Base-by-base conservation (phyloP, 495 filamentous ascomycete genomes). In the Podospora tetraspora region DNA sequence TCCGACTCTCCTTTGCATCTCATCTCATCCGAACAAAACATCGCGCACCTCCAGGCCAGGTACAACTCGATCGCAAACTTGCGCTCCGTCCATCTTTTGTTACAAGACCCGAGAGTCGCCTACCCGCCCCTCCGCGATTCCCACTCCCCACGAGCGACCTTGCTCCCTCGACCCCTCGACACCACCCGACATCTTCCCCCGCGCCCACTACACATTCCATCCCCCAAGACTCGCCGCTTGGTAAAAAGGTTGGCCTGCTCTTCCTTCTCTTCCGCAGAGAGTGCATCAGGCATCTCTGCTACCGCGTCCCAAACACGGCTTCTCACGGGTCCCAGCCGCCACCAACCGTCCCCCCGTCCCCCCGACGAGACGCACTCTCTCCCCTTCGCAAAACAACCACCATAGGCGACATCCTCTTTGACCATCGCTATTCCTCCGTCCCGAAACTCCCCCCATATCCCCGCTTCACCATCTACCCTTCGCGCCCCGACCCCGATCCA, bases 391-490 rank as follows among this genome's bases (percentile, higher is more conserved):
- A 71, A 5, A 73, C 74, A n/a, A 69, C 59, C 19, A 83, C 82
- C 3, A 76, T 77, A n/a, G 76, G 78, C 34, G 76, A 72, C 24
- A 66, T 84, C 30, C 77, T 85, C 13, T 85, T 84, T 75, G 76
- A 83, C 60, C 72, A 72, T 6, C 43, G 57, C 62, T 74, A 79
- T 70, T 81, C 74, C 3, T 70, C 72, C 10, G 57, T 59, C 16
- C 34, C 24, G 23, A 76, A 71, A 52, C 76, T 76, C 7, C 67
- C 73, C 34, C 73, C 77, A 29, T 70, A 69, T 59, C 58, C 73
- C 30, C 70, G 61, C 37, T 73, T 70, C 43, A 64, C 62, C 32
- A 59, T 69, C 43, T 71, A 58, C 59, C 37, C 56, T 25, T 11
- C 57, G 19, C 64, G 58, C 22, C 27, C 63, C 22, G 9, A n/a